Percentiles rank a stretch among this genome's conserved stretches.
phyloP scores from a whole-genome alignment of 257 asterid genomes.

The Mitragyna speciosa region DNA sequence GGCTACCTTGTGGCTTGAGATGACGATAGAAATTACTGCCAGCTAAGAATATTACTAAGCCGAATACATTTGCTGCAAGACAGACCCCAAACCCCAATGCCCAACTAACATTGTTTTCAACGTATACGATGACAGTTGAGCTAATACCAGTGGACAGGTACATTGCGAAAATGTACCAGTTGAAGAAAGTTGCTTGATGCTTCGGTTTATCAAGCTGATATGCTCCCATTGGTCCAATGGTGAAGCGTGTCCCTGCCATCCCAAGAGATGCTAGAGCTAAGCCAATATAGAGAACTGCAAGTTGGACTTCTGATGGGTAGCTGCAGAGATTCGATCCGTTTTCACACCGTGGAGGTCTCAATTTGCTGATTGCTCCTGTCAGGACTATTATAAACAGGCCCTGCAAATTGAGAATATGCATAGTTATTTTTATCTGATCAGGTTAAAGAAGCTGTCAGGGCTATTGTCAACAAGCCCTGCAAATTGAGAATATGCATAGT shows the following conservation, averaged over 20 bases:
- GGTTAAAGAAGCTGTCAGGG: conserved; percentile 24
- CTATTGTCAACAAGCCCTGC: conserved; percentile 33
- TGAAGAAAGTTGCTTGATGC: conserved; percentile 29
- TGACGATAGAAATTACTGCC: conserved; percentile 32
- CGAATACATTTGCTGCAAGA: conserved; percentile 27
- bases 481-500: neutral
- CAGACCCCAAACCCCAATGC: conserved; percentile 31
- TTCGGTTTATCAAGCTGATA: conserved; percentile 31
- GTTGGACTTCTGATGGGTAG: conserved; percentile 27
- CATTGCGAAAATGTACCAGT: conserved; percentile 36
- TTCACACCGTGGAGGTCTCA: conserved; percentile 34
- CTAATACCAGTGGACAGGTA: conserved; percentile 27
- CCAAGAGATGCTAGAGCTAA: conserved; percentile 32
- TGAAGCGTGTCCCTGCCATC: conserved; percentile 37
- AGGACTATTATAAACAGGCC: conserved; percentile 29
- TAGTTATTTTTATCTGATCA: neutral
- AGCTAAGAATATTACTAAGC: conserved; percentile 23
- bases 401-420: conserved; percentile 18
- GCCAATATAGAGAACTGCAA: conserved; percentile 25
- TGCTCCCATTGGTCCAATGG: conserved; percentile 39
- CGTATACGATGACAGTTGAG: conserved; percentile 33
- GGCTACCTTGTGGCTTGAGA: conserved; percentile 54
- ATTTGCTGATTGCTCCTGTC: conserved; percentile 27
- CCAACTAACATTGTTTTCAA: conserved; percentile 41
- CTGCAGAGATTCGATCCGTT: conserved; percentile 24